Conservation (phyloP, 768 basidiomycete genomes). For the Naganishia randhawae region DNA sequence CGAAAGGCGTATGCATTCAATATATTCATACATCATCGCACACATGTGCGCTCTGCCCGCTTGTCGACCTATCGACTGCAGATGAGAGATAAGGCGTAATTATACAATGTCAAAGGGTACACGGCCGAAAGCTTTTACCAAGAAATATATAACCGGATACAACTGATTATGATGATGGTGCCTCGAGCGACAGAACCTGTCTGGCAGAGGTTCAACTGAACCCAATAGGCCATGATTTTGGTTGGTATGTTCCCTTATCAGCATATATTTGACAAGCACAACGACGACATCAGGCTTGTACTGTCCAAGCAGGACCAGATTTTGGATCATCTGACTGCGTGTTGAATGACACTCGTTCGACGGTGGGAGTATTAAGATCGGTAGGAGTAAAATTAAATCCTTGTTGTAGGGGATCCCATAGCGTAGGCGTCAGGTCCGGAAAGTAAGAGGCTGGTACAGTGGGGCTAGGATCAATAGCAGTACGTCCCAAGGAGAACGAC, state of each 20-base stretch:
- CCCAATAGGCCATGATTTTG: not conserved
- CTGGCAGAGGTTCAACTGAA: not conserved
- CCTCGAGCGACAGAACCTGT: not conserved
- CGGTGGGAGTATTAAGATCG: not conserved
- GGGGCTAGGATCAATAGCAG: not conserved
- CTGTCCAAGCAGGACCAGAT: not conserved
- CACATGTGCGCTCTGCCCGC: not conserved
- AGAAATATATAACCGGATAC: not conserved
- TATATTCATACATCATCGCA: not conserved
- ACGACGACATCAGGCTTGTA: not conserved
- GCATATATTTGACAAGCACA: no score
- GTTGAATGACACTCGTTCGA: not conserved
- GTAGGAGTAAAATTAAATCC: constrained; percentile 10
- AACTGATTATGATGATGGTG: constrained; percentile 4
- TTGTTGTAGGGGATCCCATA: constrained; percentile 1
- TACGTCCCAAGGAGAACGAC: not conserved
- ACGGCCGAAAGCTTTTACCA: not conserved
- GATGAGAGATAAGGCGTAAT: not conserved
- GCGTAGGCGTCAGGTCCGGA: constrained; percentile 3
- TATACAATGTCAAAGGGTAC: not conserved
- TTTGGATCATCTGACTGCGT: not conserved
- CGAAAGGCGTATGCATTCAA: not conserved
- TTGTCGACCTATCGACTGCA: not conserved
- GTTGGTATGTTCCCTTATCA: no score
- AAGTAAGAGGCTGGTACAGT: not conserved